Evolutionary conservation across 2,329 filamentous ascomycete species (phyloP).

Genomic region (Emericellopsis atlantica): DNA sequence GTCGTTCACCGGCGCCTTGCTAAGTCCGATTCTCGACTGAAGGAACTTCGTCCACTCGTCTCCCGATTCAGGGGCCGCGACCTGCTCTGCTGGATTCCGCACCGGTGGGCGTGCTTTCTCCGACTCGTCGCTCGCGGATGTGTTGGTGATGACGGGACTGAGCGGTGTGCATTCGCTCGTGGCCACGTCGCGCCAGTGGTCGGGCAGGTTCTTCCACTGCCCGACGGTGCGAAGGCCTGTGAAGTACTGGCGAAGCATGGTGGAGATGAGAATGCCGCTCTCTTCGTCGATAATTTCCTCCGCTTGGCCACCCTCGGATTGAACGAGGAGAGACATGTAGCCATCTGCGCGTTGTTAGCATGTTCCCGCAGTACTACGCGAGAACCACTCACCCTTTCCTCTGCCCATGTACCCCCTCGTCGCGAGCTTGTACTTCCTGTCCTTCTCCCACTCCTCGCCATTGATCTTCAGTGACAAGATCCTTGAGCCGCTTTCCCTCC

Average conservation of each 20-base stretch:
- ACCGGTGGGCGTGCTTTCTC: constrained; percentile 1
- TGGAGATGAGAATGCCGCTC: constrained; percentile 75
- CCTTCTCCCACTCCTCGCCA: constrained; percentile 45
- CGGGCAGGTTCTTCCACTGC: constrained; percentile 62
- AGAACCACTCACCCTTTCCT: constrained; percentile 44
- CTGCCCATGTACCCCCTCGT: constrained; percentile 83
- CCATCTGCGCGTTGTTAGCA: constrained; percentile 42
- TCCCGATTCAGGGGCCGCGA: constrained; percentile 7
- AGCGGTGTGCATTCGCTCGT: constrained; percentile 25
- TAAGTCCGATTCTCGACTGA: constrained; percentile 18
- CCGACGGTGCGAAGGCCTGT: constrained; percentile 73
- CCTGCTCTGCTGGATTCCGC: constrained; percentile 1
- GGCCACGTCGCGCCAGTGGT: constrained; percentile 57
- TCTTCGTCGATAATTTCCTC: constrained; percentile 77
- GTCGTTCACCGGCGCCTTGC: constrained; percentile 18
- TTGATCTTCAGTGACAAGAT: constrained; percentile 51
- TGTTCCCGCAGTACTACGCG: not conserved
- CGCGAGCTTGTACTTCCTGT: constrained; percentile 57
- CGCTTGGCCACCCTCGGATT: constrained; percentile 62
- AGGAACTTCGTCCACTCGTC: constrained; percentile 24
- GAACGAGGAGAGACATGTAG: constrained; percentile 62
- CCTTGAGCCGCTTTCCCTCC: constrained; percentile 44
- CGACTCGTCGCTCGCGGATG: not conserved
- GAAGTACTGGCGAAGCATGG: constrained; percentile 83
- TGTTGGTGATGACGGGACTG: constrained; percentile 6